Conservation (phyloP, 73 alveolate genomes). For the Tetrahymena malaccensis region DNA sequence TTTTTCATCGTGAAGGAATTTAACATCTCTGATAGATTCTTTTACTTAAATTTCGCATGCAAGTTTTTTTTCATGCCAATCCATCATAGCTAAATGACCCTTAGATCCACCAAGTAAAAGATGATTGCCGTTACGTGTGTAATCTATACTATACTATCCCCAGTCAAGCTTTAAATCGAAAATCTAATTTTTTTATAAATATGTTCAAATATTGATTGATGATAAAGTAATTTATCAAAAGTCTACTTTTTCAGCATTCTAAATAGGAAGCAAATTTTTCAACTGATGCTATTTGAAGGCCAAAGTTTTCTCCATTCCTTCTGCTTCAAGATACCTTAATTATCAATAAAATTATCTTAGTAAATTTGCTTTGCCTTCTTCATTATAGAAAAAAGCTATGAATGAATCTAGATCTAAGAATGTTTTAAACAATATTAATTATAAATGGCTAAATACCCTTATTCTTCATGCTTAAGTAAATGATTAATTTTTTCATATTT, state of each 20-base stretch:
- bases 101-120: constrained; percentile 81
- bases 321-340: background rate
- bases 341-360: background rate
- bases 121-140: constrained; percentile 54
- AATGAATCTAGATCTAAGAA: background rate
- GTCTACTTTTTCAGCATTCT: background rate
- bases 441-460: background rate
- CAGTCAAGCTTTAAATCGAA: background rate
- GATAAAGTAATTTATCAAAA: background rate
- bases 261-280: background rate
- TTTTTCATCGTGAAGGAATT: constrained; percentile 71
- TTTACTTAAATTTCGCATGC: constrained; percentile 78
- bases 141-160: background rate
- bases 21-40: constrained; percentile 68
- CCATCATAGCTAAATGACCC: constrained; percentile 87
- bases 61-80: constrained; percentile 82
- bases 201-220: background rate
- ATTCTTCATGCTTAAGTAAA: background rate
- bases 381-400: background rate
- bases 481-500: background rate
- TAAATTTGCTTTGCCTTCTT: background rate
- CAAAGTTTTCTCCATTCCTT: background rate
- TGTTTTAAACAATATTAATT: background rate
- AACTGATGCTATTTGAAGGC: background rate
- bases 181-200: background rate